A percentile compares a stretch with the other conserved stretches of the same genome.
Conservation (phyloP, 192 early-diverging fungal genomes). For the Gonapodya sp. region DNA sequence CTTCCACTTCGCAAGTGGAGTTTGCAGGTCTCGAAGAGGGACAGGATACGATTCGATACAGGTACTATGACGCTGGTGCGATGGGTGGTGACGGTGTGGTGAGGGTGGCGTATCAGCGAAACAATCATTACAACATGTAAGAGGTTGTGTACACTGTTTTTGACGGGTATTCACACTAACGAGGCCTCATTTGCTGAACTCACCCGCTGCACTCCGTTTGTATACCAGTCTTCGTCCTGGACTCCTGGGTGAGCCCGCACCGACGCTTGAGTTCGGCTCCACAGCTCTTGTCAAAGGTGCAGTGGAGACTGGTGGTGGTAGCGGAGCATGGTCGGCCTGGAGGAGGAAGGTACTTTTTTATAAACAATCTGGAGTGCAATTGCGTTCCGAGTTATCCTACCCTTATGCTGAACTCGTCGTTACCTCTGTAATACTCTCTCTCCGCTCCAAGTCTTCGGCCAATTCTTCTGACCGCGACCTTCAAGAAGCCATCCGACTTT, state of each 20-base stretch:
- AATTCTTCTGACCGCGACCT: neutral
- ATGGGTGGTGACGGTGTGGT: neutral
- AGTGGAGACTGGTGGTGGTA: neutral
- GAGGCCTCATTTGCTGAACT: too few species aligned
- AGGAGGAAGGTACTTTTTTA: neutral
- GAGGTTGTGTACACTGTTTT: too few species aligned
- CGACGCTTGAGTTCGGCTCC: neutral
- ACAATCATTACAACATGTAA: slow-evolving; percentile 8
- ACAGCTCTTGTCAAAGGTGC: neutral
- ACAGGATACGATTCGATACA: neutral
- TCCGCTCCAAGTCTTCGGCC: neutral
- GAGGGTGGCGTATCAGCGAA: neutral
- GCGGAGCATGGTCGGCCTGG: neutral
- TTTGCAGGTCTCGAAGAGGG: neutral
- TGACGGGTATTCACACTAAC: too few species aligned
- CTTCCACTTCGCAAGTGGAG: neutral
- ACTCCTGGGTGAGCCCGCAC: neutral
- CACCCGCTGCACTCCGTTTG: neutral
- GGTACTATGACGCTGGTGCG: neutral
- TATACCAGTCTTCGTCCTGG: neutral
- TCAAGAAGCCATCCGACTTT: neutral
- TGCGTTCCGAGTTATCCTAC: too few species aligned
- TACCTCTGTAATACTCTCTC: too few species aligned
- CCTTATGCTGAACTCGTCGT: too few species aligned
- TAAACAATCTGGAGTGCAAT: too few species aligned